These are phyloP conservation scores for Beauveria scarabaeidicola DNA, from an alignment of 2,329 filamentous ascomycete species.

Conservation along the genomic window DNA sequence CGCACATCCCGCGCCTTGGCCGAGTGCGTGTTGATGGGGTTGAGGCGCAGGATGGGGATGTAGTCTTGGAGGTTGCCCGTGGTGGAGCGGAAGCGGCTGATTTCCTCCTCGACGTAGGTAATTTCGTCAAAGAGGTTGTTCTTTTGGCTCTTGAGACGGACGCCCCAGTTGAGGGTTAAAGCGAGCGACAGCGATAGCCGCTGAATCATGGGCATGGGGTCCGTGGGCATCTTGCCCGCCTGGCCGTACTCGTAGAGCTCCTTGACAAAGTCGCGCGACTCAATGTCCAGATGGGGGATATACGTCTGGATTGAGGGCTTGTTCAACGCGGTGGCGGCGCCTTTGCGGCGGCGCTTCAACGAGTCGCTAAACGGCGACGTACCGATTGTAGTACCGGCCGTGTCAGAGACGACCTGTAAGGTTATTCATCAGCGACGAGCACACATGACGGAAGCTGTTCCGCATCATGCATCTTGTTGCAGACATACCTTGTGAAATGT, in stretches of 20 bases:
- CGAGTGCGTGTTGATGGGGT: conserved; percentile 52
- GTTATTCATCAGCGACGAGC: not conserved
- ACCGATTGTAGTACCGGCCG: conserved; percentile 58
- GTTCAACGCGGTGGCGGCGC: conserved; percentile 56
- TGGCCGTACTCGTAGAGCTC: conserved; percentile 52
- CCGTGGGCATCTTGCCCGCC: conserved; percentile 43
- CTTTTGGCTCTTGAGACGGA: conserved; percentile 49
- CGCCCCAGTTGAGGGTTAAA: conserved; percentile 59
- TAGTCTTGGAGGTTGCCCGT: conserved; percentile 55
- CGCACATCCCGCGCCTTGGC: conserved; percentile 52
- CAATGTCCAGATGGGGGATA: conserved; percentile 52
- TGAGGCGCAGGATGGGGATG: conserved; percentile 49
- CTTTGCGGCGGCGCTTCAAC: conserved; percentile 55
- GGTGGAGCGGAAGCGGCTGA: conserved; percentile 50
- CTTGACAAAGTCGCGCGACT: conserved; percentile 53
- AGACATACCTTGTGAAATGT: conserved; percentile 46
- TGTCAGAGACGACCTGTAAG: conserved; percentile 51
- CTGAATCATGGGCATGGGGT: conserved; percentile 62
- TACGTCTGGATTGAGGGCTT: conserved; percentile 56
- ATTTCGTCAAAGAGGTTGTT: conserved; percentile 54
- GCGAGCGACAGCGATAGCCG: conserved; percentile 53
- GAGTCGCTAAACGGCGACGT: conserved; percentile 59
- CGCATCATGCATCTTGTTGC: not conserved
- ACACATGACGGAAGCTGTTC: not conserved
- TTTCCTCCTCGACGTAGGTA: conserved; percentile 53